Evolutionary conservation across 2,329 filamentous ascomycete genomes (phyloP).

Genomic region (Thelonectria olida): DNA sequence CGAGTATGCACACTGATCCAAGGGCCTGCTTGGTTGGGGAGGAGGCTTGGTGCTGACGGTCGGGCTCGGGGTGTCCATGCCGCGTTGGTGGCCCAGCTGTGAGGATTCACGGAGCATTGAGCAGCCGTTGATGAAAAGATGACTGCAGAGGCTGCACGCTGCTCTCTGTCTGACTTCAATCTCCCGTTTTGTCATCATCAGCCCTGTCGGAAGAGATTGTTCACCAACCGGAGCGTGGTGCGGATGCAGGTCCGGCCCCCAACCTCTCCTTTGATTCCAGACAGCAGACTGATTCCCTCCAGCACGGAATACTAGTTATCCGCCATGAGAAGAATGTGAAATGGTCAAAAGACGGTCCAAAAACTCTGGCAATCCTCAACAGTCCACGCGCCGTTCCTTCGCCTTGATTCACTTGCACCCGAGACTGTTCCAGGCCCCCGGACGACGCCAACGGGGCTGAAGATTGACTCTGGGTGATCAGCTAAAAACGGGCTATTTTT

Average conservation of each 20-base stretch:
- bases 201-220: background rate
- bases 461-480: background rate
- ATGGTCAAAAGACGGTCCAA: background rate
- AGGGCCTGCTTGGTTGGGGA: background rate
- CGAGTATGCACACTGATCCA: background rate
- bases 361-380: background rate
- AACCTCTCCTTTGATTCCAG: background rate
- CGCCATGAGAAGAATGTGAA: too few species aligned
- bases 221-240: background rate
- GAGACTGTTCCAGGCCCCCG: background rate
- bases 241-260: background rate
- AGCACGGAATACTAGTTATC: too few species aligned
- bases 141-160: background rate
- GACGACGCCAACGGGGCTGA: background rate
- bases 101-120: background rate
- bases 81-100: background rate
- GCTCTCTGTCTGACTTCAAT: background rate
- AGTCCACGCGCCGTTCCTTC: background rate
- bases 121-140: background rate
- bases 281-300: too few species aligned
- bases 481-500: background rate
- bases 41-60: slow-evolving; percentile 9
- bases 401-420: background rate
- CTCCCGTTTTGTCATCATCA: background rate
- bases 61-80: background rate